Conservation (phyloP, 345 rosid species). For the Acer saccharum region DNA sequence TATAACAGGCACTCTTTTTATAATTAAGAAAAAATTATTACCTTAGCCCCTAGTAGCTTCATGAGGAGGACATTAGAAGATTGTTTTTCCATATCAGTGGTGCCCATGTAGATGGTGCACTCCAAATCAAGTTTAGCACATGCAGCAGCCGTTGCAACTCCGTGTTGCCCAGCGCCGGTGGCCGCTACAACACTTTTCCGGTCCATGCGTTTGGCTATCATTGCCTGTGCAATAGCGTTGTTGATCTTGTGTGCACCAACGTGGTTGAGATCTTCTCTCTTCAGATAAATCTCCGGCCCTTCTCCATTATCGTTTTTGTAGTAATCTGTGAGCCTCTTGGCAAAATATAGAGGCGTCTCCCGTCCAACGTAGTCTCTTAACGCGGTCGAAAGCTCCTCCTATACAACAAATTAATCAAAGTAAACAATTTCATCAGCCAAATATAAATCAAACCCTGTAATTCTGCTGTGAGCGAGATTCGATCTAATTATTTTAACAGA, state of each 20-base stretch:
- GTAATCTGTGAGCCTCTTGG: slow-evolving; percentile 59
- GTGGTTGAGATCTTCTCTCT: slow-evolving; percentile 87
- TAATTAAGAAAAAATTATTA: no score
- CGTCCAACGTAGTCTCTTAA: slow-evolving; percentile 82
- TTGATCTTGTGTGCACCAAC: slow-evolving; percentile 82
- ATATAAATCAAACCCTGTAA: neutral
- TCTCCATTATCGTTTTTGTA: slow-evolving; percentile 54
- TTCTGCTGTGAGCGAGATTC: no score
- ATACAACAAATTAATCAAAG: neutral
- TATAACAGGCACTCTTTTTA: no score
- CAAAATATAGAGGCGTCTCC: slow-evolving; percentile 80
- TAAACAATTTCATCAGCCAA: no score
- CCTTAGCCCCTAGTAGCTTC: slow-evolving; percentile 69
- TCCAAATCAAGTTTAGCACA: slow-evolving; percentile 71
- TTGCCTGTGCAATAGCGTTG: slow-evolving; percentile 83
- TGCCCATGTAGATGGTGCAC: slow-evolving; percentile 76
- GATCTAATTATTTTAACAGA: no score
- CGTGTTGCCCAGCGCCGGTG: slow-evolving; percentile 91
- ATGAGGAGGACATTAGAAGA: slow-evolving; percentile 58
- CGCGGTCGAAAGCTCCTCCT: slow-evolving; percentile 65
- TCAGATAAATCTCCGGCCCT: slow-evolving; percentile 79
- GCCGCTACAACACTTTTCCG: slow-evolving; percentile 54
- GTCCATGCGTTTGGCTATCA: slow-evolving; percentile 83
- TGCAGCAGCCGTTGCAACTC: slow-evolving; percentile 85
- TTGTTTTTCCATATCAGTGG: slow-evolving; percentile 64